phyloP scores from a whole-genome alignment of 1,284 basidiomycete species.

The Kalmanozyma brasiliensis region DNA sequence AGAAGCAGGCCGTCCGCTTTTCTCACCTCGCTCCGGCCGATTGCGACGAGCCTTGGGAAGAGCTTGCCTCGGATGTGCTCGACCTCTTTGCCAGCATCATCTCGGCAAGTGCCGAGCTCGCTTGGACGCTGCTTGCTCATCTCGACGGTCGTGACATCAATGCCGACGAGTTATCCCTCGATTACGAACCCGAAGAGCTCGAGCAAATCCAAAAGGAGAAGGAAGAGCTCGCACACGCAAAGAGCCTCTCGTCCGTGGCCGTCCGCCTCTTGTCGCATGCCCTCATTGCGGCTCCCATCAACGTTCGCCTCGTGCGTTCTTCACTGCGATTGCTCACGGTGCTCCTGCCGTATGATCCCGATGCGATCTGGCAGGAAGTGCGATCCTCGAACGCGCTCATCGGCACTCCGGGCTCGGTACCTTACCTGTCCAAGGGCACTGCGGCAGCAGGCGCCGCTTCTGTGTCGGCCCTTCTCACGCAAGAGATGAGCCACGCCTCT shows the following conservation, averaged over 20 bases:
- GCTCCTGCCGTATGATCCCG: constrained; percentile 79
- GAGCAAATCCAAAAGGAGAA: constrained; percentile 46
- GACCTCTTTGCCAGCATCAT: constrained; percentile 82
- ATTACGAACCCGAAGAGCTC: constrained; percentile 47
- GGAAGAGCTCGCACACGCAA: constrained; percentile 44
- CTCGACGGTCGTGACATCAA: constrained; percentile 70
- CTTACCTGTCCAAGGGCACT: constrained; percentile 25
- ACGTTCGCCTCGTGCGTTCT: constrained; percentile 78
- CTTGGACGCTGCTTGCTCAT: constrained; percentile 76
- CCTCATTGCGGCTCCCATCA: constrained; percentile 73
- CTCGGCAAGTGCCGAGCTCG: constrained; percentile 75
- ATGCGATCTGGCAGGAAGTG: constrained; percentile 84
- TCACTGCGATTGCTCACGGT: constrained; percentile 82
- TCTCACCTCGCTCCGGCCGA: constrained; percentile 41
- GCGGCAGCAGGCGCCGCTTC: constrained; percentile 13
- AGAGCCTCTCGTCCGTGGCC: constrained; percentile 77
- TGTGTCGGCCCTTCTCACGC: constrained; percentile 74
- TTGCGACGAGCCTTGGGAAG: constrained; percentile 54
- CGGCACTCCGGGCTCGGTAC: constrained; percentile 69
- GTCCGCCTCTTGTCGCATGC: constrained; percentile 85
- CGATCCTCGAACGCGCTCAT: constrained; percentile 81
- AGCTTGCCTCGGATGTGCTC: constrained; percentile 78
- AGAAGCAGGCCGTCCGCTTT: constrained; percentile 41
- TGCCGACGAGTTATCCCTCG: constrained; percentile 41
- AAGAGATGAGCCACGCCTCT: constrained; percentile 78